Base-by-base conservation (phyloP, 1,284 basidiomycete genomes). In the Volvariella surrecta region DNA sequence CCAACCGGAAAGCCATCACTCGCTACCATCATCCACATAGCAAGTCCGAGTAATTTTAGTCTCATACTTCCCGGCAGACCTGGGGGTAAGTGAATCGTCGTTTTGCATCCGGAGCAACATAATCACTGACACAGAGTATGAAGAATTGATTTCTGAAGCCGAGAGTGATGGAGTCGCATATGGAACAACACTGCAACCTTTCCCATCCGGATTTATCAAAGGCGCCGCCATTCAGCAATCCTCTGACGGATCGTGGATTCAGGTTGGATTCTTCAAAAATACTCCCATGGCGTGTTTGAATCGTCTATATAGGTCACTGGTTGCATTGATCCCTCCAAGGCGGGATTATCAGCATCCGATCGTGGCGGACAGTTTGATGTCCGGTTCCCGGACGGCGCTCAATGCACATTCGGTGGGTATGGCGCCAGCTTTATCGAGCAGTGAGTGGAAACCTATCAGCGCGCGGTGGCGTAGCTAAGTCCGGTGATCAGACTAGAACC, bases 351-450 rank as follows among this genome's bases (percentile, higher is more conserved):
- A 22, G 48, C 53, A 6, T 49, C 45, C 17, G 69, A 75, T 35
- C 57, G 58, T 2, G 73, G 73, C 11, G 70, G 72, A 10, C 73
- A 74, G 48, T 64, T 71, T 47, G 72, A 76, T 42, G 60, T 67
- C 35, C 65, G 73, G 17, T 74, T 64, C 51, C 73, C 71, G 3
- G 68, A 75, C 42, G 72, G 73, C 10, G 73, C 72, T 13, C 68
- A 70, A 45, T 76, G 71, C 54, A 61, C 63, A 1, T 74, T 66
- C 47, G 73, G 71, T 31, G 72, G 71, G 3, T 68, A 66, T 42
- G 71, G 63, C 3, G 70, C 70, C 38, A 73, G 73, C 46, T 76
- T 74, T 48, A 72, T 74, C 37, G 61, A 73, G 51, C 61, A 63
- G 73, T 74, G 48, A 54, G 68, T 55, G 9, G 16, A 45, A 6